Evolutionary conservation across 495 filamentous ascomycete genomes (phyloP).

Genomic region (Aspergillus kassunensis): DNA sequence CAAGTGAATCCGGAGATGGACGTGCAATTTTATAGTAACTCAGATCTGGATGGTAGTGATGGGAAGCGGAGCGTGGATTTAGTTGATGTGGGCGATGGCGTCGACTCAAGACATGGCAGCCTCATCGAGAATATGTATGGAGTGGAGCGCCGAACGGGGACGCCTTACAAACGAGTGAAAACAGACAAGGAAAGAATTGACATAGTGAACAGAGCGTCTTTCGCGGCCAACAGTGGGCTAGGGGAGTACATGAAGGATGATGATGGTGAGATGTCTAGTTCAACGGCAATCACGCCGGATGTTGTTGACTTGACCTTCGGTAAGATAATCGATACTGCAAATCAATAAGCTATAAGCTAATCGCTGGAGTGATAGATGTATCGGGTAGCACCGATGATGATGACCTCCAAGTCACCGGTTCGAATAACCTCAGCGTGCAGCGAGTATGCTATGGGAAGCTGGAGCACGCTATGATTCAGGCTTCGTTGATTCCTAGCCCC

Average conservation of each 20-base stretch:
- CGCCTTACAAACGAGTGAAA: constrained; percentile 65
- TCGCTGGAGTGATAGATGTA: constrained; percentile 15
- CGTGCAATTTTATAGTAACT: constrained; percentile 26
- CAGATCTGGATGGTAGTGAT: constrained; percentile 23
- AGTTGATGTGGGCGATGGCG: constrained; percentile 20
- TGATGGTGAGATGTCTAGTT: constrained; percentile 32
- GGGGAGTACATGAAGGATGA: constrained; percentile 63
- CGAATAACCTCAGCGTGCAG: constrained; percentile 43
- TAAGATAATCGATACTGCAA: constrained; percentile 17
- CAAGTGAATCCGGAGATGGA: constrained; percentile 18
- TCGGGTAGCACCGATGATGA: constrained; percentile 33
- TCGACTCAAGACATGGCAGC: constrained; percentile 24
- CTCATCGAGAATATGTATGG: constrained; percentile 68
- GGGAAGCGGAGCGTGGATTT: constrained; percentile 29
- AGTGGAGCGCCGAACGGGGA: constrained; percentile 58
- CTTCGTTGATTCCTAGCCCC: constrained; percentile 63
- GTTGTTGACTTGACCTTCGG: constrained; percentile 66
- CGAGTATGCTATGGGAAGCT: constrained; percentile 86
- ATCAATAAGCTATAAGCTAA: background rate
- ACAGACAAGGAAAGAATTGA: constrained; percentile 32
- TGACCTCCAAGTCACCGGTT: constrained; percentile 42
- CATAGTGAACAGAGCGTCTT: constrained; percentile 37
- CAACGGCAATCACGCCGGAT: constrained; percentile 18
- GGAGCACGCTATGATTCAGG: constrained; percentile 63
- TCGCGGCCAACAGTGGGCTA: constrained; percentile 51